Evolutionary conservation across 805 yeast species (phyloP).

Genomic region (Metschnikowia aberdeeniae): DNA sequence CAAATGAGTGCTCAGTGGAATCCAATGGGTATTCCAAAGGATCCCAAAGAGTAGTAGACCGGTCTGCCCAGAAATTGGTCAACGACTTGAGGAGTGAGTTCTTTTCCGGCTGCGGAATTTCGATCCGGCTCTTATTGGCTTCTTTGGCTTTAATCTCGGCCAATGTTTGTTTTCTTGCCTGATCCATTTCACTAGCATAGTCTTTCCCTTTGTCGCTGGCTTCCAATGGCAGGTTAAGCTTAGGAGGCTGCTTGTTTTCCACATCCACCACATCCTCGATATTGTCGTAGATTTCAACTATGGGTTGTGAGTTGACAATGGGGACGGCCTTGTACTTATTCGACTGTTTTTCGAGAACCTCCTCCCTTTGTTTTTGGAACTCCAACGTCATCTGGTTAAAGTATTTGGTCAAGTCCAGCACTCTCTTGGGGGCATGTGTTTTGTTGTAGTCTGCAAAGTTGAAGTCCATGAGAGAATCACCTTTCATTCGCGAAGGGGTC

Average conservation of each 20-base stretch:
- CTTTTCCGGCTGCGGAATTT: slow-evolving; percentile 52
- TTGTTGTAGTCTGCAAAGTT: slow-evolving; percentile 2
- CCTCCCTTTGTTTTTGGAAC: slow-evolving; percentile 86
- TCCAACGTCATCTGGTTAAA: slow-evolving; percentile 79
- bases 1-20: slow-evolving; percentile 84
- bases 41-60: slow-evolving; percentile 94
- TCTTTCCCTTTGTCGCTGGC: not conserved
- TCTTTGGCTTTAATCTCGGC: slow-evolving; percentile 1
- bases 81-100: slow-evolving; percentile 77
- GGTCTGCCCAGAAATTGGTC: slow-evolving; percentile 94
- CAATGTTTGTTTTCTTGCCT: not conserved
- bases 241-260: slow-evolving; percentile 18
- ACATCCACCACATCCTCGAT: slow-evolving; percentile 81
- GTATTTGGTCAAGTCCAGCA: slow-evolving; percentile 60
- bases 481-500: slow-evolving; percentile 7
- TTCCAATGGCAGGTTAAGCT: not conserved
- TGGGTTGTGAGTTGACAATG: slow-evolving; percentile 72
- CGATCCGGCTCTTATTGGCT: slow-evolving; percentile 14
- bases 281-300: slow-evolving; percentile 84
- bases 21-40: slow-evolving; percentile 80
- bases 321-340: slow-evolving; percentile 66
- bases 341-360: slow-evolving; percentile 52
- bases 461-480: slow-evolving; percentile 7
- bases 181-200: not conserved
- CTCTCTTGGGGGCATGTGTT: slow-evolving; percentile 29